Evolutionary conservation across 1,284 basidiomycete genomes (phyloP).

Genomic region (Apiotrichum brassicae): DNA sequence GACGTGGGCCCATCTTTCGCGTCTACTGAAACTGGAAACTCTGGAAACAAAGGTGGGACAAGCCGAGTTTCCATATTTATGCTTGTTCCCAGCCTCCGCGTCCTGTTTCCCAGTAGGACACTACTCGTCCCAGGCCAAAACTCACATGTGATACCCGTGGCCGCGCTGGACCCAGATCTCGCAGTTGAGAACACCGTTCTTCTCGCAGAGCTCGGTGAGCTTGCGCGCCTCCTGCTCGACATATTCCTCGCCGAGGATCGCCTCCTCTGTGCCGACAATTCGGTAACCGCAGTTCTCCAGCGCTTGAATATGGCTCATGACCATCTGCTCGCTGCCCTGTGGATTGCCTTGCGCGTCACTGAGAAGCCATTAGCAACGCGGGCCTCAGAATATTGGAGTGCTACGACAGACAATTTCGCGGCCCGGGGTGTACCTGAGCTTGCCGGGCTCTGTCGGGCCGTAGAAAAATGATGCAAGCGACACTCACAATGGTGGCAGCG

Average conservation of each 20-base stretch:
- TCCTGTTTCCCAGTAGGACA: too few relatives aligned
- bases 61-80: too few relatives aligned
- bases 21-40: background rate
- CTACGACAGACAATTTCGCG: too few relatives aligned
- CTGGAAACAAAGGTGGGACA: background rate
- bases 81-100: too few relatives aligned
- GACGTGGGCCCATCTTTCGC: too few relatives aligned
- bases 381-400: too few relatives aligned
- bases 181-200: slow-evolving; percentile 61
- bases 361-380: too few relatives aligned
- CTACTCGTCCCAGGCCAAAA: slow-evolving; percentile 5
- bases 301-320: slow-evolving; percentile 36
- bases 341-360: slow-evolving; percentile 29
- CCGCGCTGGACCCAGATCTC: slow-evolving; percentile 83
- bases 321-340: slow-evolving; percentile 37
- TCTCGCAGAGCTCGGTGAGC: slow-evolving; percentile 59
- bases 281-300: slow-evolving; percentile 79
- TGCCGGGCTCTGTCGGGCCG: too few relatives aligned
- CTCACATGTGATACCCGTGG: slow-evolving; percentile 73
- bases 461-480: too few relatives aligned
- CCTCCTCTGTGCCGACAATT: slow-evolving; percentile 84
- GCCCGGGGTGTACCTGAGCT: too few relatives aligned
- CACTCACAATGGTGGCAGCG: slow-evolving; percentile 24
- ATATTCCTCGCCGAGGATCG: slow-evolving; percentile 78
- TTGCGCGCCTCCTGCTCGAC: slow-evolving; percentile 62